Base-by-base conservation (phyloP, 192 early-diverging fungal species). In the Gryganskiella cystojenkinii region DNA sequence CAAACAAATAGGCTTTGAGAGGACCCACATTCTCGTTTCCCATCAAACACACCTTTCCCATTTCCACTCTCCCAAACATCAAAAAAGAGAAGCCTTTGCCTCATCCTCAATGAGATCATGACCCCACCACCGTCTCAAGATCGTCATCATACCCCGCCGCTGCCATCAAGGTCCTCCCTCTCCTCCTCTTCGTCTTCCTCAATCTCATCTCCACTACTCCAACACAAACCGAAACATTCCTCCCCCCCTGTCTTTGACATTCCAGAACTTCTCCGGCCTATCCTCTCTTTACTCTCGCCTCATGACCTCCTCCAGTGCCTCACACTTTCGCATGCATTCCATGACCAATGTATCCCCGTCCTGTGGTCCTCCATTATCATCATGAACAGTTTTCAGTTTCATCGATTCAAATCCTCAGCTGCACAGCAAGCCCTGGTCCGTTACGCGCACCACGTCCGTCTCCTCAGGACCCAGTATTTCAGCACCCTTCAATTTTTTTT, bases 291-390 rank as follows among this genome's bases (percentile, higher is more conserved):
- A 50, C 65, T 76, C 35, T 24, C 64, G 5, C 28, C 59, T 3
- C 49, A 67, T n/a, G 60, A 67, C 52, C 34, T 76, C 33, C 25
- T 63, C n/a, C 43, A 57, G 34, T 68, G 64, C 50, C 7, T 57
- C 10, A 51, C 46, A 3, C 28, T 76, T 22, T 61, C 49, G 10
- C 20, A 31, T 3, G 43, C 19, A 5, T 68, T 65, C 50, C 43
- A 76, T 37, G 20, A 31, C 4, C 54, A 56, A 0, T 62, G 50
- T 25, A 63, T 50, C 28, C 60, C 65, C 5, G 35, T 63, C 28
- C 73, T 76, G 34, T 76, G 66, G 34, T 50, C 45, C 13, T 35
- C 28, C 51, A 76, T 76, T 19, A 17, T 28, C n/a, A 68, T 76
- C 51, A 27, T 46, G 7, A 58, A 17, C 17, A 33, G 28, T 3